Conservation (phyloP, 2,329 filamentous ascomycete species). For the Cordyceps pruinosa region DNA sequence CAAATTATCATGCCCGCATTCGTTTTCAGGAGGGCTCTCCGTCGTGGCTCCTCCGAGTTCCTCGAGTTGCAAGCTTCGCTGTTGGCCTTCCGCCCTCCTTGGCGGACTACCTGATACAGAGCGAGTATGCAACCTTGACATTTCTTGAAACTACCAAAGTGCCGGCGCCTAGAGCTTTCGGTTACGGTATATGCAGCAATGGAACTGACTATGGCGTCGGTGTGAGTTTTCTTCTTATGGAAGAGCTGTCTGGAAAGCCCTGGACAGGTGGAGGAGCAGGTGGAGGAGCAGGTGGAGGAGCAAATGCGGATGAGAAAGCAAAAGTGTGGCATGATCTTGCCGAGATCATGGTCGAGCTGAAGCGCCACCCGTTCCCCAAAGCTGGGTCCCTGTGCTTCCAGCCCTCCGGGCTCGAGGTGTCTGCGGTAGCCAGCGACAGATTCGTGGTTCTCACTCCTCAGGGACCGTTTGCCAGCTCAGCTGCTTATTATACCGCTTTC, state of each 20-base stretch:
- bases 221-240: constrained; percentile 23
- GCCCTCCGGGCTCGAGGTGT: constrained; percentile 14
- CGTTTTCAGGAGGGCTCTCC: constrained; percentile 21
- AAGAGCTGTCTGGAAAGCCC: constrained; percentile 22
- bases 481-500: constrained; percentile 19
- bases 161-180: constrained; percentile 23
- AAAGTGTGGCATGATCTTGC: constrained; percentile 22
- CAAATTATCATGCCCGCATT: constrained; percentile 25
- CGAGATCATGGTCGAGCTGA: constrained; percentile 23
- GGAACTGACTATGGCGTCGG: constrained; percentile 20
- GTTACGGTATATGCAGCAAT: constrained; percentile 17
- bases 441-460: constrained; percentile 20
- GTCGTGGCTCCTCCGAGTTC: constrained; percentile 22
- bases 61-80: constrained; percentile 15
- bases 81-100: constrained; percentile 15
- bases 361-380: constrained; percentile 19
- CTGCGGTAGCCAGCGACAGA: constrained; percentile 23
- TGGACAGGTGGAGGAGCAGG: constrained; percentile 12
- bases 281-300: constrained; percentile 1
- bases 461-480: constrained; percentile 16
- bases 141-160: constrained; percentile 26
- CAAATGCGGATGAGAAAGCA: constrained; percentile 9
- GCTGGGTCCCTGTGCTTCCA: constrained; percentile 20
- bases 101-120: constrained; percentile 23
- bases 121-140: constrained; percentile 27